Evolutionary conservation across 2,329 filamentous ascomycete species (phyloP), one percentile per base, ranked within the genome.

Genomic region (Colletotrichum musicola): DNA sequence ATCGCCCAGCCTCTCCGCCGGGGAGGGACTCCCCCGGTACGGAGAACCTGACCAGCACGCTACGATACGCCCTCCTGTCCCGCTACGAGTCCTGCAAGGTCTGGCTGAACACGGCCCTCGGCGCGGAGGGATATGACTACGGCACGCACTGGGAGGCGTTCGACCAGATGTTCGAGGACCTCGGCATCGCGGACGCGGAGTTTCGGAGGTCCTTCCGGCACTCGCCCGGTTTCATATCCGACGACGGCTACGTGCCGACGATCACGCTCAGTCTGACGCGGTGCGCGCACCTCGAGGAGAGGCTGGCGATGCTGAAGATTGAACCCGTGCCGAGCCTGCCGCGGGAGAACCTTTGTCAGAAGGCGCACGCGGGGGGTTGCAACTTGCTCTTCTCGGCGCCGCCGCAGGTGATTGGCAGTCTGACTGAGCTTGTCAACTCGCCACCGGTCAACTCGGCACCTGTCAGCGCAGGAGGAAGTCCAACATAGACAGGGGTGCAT

Each of bases 71-170:
- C 0, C 58, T 66, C 6, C 12, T 27, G 6, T 42, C n/a, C 10
- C 50, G 64, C 10, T 51, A 49, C 35, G 51, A 50, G 12, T 56
- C 42, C 7, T 66, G 64, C 6, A 54, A 49, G 10, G 42, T 51
- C 10, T 66, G 58, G 64, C 10, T 56, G 12, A 62, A 66, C 9
- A 62, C 51, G 13, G 64, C 58, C 1, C 35, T 62, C 3, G 58
- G 44, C 0, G 6, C n/a, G 7, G 40, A 35, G 9, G 20, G 4
- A 1, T 44, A 65, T 2, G 62, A 61, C 9, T 49, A 65, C 16
- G 13, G 27, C 1, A 27, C 16, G 20, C 20, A 65, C 7, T 22
- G 44, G 13, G 27, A 38, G 3, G 42, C 38, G 4, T 62, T 54
- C 2, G 14, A 40, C 4, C 25, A 12, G 5, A 54, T 54, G 16